A percentile compares a stretch with the other conserved stretches of the same genome.
phyloP scores from a whole-genome alignment of 2,329 filamentous ascomycete genomes.

The Stachybotrys elegans region DNA sequence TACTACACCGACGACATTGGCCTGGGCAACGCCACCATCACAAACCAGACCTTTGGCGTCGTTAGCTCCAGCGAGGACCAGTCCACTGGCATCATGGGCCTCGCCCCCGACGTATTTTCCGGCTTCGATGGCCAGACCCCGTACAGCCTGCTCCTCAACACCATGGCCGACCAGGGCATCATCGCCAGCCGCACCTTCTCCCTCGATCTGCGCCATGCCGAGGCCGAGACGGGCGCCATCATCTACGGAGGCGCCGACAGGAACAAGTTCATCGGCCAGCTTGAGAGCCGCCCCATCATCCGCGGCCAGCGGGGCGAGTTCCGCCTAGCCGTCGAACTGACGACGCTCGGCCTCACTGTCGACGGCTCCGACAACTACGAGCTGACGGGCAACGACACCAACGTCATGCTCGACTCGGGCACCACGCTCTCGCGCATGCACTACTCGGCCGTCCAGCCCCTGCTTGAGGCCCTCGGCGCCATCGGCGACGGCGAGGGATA shows the following conservation, averaged over 20 bases:
- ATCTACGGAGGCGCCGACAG: constrained; percentile 50
- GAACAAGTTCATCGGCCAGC: constrained; percentile 43
- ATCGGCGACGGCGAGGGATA: constrained; percentile 34
- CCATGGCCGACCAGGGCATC: constrained; percentile 38
- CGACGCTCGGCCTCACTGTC: constrained; percentile 25
- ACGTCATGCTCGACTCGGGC: constrained; percentile 48
- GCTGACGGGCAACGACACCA: constrained; percentile 25
- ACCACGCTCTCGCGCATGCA: constrained; percentile 46
- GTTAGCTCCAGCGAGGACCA: constrained; percentile 39
- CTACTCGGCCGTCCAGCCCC: constrained; percentile 30
- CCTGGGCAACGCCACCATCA: constrained; percentile 36
- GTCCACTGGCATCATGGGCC: constrained; percentile 46
- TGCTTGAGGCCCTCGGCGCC: constrained; percentile 39
- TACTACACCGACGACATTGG: constrained; percentile 43
- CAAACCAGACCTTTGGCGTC: constrained; percentile 46
- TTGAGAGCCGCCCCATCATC: constrained; percentile 39
- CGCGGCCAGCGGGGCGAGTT: constrained; percentile 27
- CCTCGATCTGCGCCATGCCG: constrained; percentile 42
- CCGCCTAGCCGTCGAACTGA: constrained; percentile 29
- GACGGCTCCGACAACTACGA: constrained; percentile 15
- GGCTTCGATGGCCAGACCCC: constrained; percentile 30
- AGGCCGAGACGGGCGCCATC: constrained; percentile 38
- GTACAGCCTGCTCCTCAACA: constrained; percentile 52
- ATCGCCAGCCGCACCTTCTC: constrained; percentile 47
- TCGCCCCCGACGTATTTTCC: constrained; percentile 35